These are phyloP conservation scores for Diaporthe aspalathi DNA, from an alignment of 2,329 filamentous ascomycete genomes.

Conservation along the genomic window DNA sequence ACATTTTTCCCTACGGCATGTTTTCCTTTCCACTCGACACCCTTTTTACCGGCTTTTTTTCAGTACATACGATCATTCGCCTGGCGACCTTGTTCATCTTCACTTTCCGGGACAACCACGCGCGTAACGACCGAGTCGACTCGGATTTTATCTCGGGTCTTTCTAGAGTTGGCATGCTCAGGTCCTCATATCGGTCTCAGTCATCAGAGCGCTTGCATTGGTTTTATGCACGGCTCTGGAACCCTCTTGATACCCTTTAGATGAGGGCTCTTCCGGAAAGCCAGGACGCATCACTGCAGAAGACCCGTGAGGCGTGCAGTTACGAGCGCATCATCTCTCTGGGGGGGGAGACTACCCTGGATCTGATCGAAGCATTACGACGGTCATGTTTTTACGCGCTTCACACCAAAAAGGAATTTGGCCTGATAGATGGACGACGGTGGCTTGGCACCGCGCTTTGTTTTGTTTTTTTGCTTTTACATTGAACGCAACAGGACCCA, in stretches of 20 bases:
- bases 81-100: slow-evolving; percentile 41
- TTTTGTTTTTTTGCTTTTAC: slow-evolving; percentile 41
- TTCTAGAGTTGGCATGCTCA: slow-evolving; percentile 50
- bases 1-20: slow-evolving; percentile 6
- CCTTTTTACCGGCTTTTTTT: slow-evolving; percentile 40
- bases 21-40: slow-evolving; percentile 41
- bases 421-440: slow-evolving; percentile 53
- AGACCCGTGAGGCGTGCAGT: slow-evolving; percentile 47
- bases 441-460: slow-evolving; percentile 42
- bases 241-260: slow-evolving; percentile 55
- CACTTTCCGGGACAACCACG: slow-evolving; percentile 47
- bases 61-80: slow-evolving; percentile 54
- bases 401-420: slow-evolving; percentile 51
- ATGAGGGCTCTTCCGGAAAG: slow-evolving; percentile 46
- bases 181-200: slow-evolving; percentile 50
- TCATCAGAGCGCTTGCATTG: slow-evolving; percentile 52
- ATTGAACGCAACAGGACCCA: slow-evolving; percentile 49
- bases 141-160: slow-evolving; percentile 42
- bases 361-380: slow-evolving; percentile 52
- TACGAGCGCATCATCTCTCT: slow-evolving; percentile 45
- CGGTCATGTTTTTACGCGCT: slow-evolving; percentile 55
- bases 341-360: slow-evolving; percentile 44
- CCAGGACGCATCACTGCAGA: slow-evolving; percentile 45
- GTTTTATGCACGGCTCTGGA: slow-evolving; percentile 49
- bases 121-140: slow-evolving; percentile 52